Evolutionary conservation across 2,329 filamentous ascomycete species (phyloP), one percentile per base, ranked within the genome.

Genomic region (Ascochyta clinopodiicola): DNA sequence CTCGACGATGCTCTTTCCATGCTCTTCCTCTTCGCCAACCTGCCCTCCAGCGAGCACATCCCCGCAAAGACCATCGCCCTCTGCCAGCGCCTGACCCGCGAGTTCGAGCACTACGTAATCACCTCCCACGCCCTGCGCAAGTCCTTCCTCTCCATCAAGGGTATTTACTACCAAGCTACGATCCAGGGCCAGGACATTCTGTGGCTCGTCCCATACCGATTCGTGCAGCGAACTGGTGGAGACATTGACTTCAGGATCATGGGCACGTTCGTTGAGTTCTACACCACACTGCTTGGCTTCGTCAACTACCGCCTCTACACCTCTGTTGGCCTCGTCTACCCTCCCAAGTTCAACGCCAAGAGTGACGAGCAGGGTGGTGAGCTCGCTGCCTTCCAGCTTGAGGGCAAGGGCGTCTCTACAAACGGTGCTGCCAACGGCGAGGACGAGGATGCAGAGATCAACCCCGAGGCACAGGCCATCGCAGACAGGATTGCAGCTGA

Each of bases 191-290:
- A 99, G 79, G 94, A 98, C 71, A 90, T 99, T 44, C 82, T 98
- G 63, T 99, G 95, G 95, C 83, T 99, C 35, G 94, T 97, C 10
- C 95, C 95, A 1, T 99, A 99, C 81, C 92, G 92, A 76, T 99
- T 99, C 79, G 96, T 98, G 72, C 95, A 99, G 81, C 85, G 91
- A 66, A 88, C 96, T 13, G 91, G 95, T 36, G 91, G 90, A 54
- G 95, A 99, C 77, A 90, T 99, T 62, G 95, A 99, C 77, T 99
- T 97, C 80, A 85, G 95, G 70, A 99, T 99, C 78, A 99, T 99
- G 95, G 94, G 92, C 56, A 99, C 95, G 4, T 99, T 99, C 73
- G 88, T 99, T 63, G 94, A 99, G 76, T 99, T 99, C 77, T 99
- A 99, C 82, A 96, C 96, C 70, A 98, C 94, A 4, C 84, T 99